A percentile compares a stretch with the other conserved stretches of the same genome.
Conservation (phyloP, 2,329 filamentous ascomycete species). For the Ploettnerulaceae sp. region DNA sequence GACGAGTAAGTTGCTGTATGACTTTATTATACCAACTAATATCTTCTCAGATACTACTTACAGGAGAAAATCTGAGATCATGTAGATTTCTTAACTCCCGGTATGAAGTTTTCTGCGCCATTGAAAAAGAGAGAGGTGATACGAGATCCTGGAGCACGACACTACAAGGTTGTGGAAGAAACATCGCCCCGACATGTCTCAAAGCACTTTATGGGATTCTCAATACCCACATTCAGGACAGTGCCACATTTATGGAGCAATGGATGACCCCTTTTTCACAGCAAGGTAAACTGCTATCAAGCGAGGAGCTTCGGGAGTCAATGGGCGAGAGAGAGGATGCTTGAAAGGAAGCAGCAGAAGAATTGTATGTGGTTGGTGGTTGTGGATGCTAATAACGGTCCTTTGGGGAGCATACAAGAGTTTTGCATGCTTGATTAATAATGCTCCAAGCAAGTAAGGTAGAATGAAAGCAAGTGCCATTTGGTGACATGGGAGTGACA, state of each 20-base stretch:
- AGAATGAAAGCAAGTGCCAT: no score
- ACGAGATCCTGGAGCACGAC: not conserved
- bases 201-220: conserved; percentile 48
- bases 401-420: no score
- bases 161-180: conserved; percentile 42
- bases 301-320: no score
- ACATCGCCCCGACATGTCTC: conserved; percentile 54
- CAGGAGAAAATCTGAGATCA: conserved; percentile 38
- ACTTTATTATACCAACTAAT: not conserved
- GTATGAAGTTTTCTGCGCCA: conserved; percentile 36
- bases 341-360: no score
- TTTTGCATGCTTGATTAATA: no score
- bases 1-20: conserved; percentile 29
- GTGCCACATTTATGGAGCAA: conserved; percentile 46
- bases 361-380: no score
- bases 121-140: conserved; percentile 15
- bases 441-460: no score
- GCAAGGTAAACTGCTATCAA: no score
- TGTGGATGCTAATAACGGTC: no score
- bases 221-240: conserved; percentile 33
- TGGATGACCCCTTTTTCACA: no score
- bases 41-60: conserved; percentile 34
- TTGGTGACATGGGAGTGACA: no score
- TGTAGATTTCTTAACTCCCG: conserved; percentile 44
- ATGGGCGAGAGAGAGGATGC: no score